Evolutionary conservation across 352 stramenopile species (phyloP), one percentile per base, ranked within the genome.

Genomic region (Pythium oligandrum): DNA sequence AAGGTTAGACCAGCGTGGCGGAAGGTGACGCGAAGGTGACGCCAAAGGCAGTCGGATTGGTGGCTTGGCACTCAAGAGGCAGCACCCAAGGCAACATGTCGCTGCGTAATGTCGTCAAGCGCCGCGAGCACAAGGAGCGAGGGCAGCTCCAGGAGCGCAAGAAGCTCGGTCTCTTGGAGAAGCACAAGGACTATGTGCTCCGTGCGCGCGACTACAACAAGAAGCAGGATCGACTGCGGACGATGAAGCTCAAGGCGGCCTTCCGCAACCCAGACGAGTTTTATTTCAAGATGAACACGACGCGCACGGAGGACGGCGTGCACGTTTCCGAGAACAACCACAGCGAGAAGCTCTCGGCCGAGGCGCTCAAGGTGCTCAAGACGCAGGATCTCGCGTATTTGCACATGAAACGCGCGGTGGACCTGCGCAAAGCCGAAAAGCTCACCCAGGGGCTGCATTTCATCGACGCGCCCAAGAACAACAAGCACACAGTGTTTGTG

Each of bases 221-320:
- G 26, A 99, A 99, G 80, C 72, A 97, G 66, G 68, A 91, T 51
- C 70, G 75, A 10, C 72, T 99, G 32, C 81, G 85, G 57, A 72
- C 68, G 36, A 83, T 99, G 65, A 71, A 93, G 48, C 66, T 83
- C 47, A 98, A 98, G 66, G 95, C 93, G 17, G 66, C 90, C n/a
- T 86, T 98, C 71, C 81, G 93, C 55, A 99, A 99, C 68, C 96
- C 96, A 9, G 97, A 99, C 73, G 97, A 99, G 81, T 99, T 99
- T 72, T 99, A 99, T 74, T 98, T 98, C 72, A 86, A 81, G 30
- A 99, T 99, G 97, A 78, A 96, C 48, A 83, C 75, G 40, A 68
- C 73, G 4, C 64, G 83, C 61, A 97, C 89, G 6, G 73, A 88
- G 47, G 63, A 61, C n/a, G 82, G 82, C 47, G 71, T 90, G 34